Base-by-base conservation (phyloP, 2,329 filamentous ascomycete species). In the Alternaria alternata region DNA sequence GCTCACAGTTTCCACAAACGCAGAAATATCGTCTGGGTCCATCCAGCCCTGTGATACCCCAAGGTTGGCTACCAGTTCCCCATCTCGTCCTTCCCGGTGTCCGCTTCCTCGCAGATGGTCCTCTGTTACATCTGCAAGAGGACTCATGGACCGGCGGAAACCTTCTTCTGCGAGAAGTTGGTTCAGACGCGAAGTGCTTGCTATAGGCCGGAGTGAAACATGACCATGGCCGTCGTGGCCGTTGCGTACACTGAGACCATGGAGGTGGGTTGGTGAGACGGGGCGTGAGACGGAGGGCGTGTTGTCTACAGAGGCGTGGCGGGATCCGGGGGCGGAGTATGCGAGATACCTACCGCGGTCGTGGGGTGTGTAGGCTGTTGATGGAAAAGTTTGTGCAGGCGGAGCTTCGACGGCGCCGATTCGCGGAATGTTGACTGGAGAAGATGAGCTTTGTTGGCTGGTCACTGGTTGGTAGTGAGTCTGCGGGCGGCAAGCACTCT, bases 261-360 rank as follows among this genome's bases (percentile, higher is more conserved):
- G 26, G n/a, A 20, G 16, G 16, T 30, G n/a, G 16, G 26, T 22
- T 14, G 60, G 58, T 9, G 65, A 55, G 5, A 39, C 49, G 20
- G 28, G 30, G 30, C 43, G 60, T 7, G 54, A 62, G 7, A 7
- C 20, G 8, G 16, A 46, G 0, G 67, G 68, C 1, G 63, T 66
- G 14, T 63, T 62, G 14, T 59, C 38, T 32, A 61, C 54, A 0
- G 65, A 70, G 1, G 36, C 63, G 7, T 64, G 51, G 6, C 67
- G 62, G 11, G 68, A 71, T 8, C 62, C 71, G 5, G 74, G 74
- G 0, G 73, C 73, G 0, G 71, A 75, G 39, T 61, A 62, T 3
- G 73, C 65, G n/a, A 73, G 67, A 51, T 58, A 71, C 3, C 61
- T 51, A 6, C 64, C 65, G 20, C 66, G 64, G 41, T 67, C 59